Percentiles rank a stretch among this genome's conserved stretches.
phyloP scores from a whole-genome alignment of 2,329 filamentous ascomycete species.

The Fusarium sp. region DNA sequence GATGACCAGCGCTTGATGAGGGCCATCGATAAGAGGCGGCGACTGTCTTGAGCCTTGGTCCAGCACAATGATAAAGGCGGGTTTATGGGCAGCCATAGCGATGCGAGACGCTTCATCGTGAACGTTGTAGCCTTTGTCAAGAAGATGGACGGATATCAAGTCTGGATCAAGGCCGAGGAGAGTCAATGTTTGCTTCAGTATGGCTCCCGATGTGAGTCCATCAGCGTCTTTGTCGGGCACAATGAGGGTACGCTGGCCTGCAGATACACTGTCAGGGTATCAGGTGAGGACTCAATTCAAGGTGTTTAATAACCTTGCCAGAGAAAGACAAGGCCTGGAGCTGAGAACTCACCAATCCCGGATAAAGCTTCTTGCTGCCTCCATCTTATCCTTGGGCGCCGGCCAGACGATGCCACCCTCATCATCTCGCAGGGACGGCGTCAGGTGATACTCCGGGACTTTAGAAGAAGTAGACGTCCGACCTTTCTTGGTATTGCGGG shows the following conservation, averaged over 20 bases:
- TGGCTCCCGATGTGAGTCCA: conserved; percentile 75
- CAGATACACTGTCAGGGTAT: conserved; percentile 11
- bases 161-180: conserved; percentile 69
- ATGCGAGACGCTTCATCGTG: conserved; percentile 68
- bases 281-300: conserved; percentile 17
- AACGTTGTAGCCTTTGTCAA: conserved; percentile 72
- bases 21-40: conserved; percentile 66
- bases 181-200: conserved; percentile 72
- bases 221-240: conserved; percentile 81
- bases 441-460: conserved; percentile 33
- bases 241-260: conserved; percentile 66
- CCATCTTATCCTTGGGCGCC: conserved; percentile 69
- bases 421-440: conserved; percentile 50
- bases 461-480: not conserved
- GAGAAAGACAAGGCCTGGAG: not conserved
- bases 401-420: conserved; percentile 73
- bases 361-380: conserved; percentile 70
- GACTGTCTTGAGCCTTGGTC: conserved; percentile 75
- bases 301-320: not conserved
- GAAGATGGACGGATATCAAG: conserved; percentile 71
- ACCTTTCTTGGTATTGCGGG: conserved; percentile 15
- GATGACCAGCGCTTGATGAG: conserved; percentile 71
- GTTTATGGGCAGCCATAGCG: conserved; percentile 65
- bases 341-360: conserved; percentile 65
- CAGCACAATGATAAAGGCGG: conserved; percentile 74